phyloP scores from a whole-genome alignment of 108 stramenopile genomes.

The Skeletonema marinoi region DNA sequence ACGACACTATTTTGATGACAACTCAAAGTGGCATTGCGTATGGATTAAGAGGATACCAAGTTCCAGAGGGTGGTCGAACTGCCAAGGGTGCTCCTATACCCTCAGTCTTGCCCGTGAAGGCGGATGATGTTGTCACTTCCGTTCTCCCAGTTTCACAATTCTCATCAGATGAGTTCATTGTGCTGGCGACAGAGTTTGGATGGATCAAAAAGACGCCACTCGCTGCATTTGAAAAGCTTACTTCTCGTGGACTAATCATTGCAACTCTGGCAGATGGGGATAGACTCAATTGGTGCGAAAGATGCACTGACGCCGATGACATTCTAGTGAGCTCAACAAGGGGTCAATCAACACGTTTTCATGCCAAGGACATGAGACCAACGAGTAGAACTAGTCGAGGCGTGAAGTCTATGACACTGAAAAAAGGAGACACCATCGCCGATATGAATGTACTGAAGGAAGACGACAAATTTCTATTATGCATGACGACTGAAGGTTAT shows the following conservation, averaged over 20 bases:
- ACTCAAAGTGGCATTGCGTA: conserved; percentile 91
- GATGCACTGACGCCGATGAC: conserved; percentile 79
- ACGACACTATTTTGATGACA: conserved; percentile 93
- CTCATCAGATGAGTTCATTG: conserved; percentile 76
- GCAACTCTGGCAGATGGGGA: conserved; percentile 90
- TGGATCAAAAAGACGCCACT: conserved; percentile 95
- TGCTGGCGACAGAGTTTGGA: conserved; percentile 92
- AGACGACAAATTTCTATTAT: conserved; percentile 69
- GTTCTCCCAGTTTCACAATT: conserved; percentile 82
- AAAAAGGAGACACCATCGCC: conserved; percentile 82
- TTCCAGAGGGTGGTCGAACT: conserved; percentile 75
- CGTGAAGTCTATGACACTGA: conserved; percentile 87
- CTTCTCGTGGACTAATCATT: conserved; percentile 87
- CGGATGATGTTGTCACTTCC: conserved; percentile 69
- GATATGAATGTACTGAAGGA: conserved; percentile 78
- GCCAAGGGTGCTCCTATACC: conserved; percentile 87
- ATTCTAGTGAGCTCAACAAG: conserved; percentile 81
- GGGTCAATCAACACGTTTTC: conserved; percentile 86
- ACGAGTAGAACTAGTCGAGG: conserved; percentile 87
- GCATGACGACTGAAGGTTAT: conserved; percentile 83
- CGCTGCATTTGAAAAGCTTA: conserved; percentile 85
- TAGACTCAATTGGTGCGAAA: conserved; percentile 83
- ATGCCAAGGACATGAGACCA: conserved; percentile 65
- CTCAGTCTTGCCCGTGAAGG: conserved; percentile 77
- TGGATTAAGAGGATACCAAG: conserved; percentile 90